Evolutionary conservation across 805 yeast genomes (phyloP), one percentile per base, ranked within the genome.

Genomic region (Wickerhamiella parazyma): DNA sequence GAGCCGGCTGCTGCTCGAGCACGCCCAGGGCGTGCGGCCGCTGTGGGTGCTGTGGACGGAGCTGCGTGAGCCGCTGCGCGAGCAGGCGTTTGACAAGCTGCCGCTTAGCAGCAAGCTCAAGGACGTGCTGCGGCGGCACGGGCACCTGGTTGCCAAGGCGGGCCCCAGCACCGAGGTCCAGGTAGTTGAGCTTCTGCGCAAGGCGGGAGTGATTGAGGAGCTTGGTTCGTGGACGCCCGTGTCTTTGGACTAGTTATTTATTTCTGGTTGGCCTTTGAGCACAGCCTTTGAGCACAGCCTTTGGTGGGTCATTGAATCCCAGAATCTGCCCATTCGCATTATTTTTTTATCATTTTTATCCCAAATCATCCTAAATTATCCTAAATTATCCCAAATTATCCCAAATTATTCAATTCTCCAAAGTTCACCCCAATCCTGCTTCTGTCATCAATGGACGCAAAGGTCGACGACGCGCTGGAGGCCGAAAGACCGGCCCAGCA

Each of bases 41-140:
- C 6, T 43, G 26, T 44, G 36, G 41, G 29, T 44, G 19, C 25
- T 44, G 40, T 44, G 46, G 46, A 21, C 26, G 16, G 38, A 39
- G 31, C 12, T 31, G 5, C 9, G 36, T 4, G 42, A 31, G 14
- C 12, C 11, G 10, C 7, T 31, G 36, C 36, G 46, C 31, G 37
- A 39, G 12, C 10, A 8, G 2, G 44, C 41, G 7, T 29, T 42
- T 10, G 33, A 25, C 1, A 12, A 29, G 17, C 21, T 37, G 26
- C 31, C 29, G 19, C 28, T 33, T 28, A 34, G 20, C 17, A 19
- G 24, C 35, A 40, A 20, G 36, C 21, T 38, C n/a, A 18, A 19
- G 18, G 17, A 28, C 18, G 7, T 29, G 35, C 35, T 33, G 9
- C 25, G 28, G 6, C 4, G 16, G 9, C 31, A 29, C 16, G 20